Evolutionary conservation across 176 grass and related monocot genomes (phyloP).

Genomic region (Tuctoria greenei): DNA sequence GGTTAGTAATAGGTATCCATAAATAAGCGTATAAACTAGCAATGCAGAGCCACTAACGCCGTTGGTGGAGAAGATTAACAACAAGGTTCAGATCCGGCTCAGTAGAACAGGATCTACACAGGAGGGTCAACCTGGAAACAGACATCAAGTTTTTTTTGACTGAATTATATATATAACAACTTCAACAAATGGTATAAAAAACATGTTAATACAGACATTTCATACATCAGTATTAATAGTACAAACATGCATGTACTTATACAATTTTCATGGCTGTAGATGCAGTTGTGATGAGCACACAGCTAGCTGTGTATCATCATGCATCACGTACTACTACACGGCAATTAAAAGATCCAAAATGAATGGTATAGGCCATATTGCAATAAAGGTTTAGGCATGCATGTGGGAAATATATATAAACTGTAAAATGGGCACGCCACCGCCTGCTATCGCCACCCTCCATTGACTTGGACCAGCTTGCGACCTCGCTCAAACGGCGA

Average conservation of each 20-base stretch:
- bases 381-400: slow-evolving; percentile 30
- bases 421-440: slow-evolving; percentile 37
- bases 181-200: background rate
- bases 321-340: slow-evolving; percentile 7
- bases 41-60: background rate
- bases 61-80: background rate
- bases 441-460: background rate
- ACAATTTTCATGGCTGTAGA: background rate
- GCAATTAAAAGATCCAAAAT: slow-evolving; percentile 1
- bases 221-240: too few species aligned
- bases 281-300: background rate
- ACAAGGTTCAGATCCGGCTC: background rate
- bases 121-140: background rate
- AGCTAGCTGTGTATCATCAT: background rate
- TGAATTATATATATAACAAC: background rate
- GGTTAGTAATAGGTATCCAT: background rate
- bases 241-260: too few species aligned
- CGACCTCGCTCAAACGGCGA: slow-evolving; percentile 20
- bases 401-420: slow-evolving; percentile 36
- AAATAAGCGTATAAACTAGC: background rate
- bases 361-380: background rate
- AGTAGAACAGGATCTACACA: background rate
- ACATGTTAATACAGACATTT: too few species aligned
- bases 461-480: slow-evolving; percentile 31
- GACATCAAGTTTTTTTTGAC: background rate